phyloP scores from a whole-genome alignment of 371 early-diverging fungal species.

The Capillidium rhysosporum region DNA sequence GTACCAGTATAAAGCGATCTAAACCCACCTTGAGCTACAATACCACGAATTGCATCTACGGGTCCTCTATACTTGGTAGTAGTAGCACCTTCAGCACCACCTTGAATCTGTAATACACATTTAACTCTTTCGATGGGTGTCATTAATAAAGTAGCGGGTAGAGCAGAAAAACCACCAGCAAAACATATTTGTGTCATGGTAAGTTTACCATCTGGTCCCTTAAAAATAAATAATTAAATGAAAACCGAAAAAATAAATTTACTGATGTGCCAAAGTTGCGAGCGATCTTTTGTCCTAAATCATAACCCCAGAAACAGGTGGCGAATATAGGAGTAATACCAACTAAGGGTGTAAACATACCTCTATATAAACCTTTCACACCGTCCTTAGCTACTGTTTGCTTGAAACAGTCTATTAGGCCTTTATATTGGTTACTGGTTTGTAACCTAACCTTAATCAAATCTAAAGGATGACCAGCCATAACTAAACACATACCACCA shows the following conservation, averaged over 20 bases:
- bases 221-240: background rate
- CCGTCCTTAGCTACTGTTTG: conserved; percentile 81
- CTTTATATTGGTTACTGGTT: conserved; percentile 70
- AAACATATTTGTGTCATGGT: conserved; percentile 57
- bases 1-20: conserved; percentile 80
- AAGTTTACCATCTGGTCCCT: conserved; percentile 15
- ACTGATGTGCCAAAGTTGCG: background rate
- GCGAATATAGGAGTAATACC: conserved; percentile 92
- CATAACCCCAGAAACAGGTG: conserved; percentile 77
- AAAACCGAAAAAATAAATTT: background rate
- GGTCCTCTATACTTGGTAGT: conserved; percentile 56
- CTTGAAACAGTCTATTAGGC: conserved; percentile 71
- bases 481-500: conserved; percentile 50
- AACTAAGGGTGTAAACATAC: conserved; percentile 78
- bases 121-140: conserved; percentile 90
- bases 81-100: conserved; percentile 16
- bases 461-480: conserved; percentile 64
- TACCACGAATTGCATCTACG: conserved; percentile 44
- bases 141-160: conserved; percentile 86
- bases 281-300: conserved; percentile 26
- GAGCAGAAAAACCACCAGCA: conserved; percentile 92
- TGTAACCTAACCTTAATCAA: conserved; percentile 83
- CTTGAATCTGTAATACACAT: conserved; percentile 71
- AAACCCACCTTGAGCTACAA: conserved; percentile 62
- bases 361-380: conserved; percentile 77